phyloP scores from a whole-genome alignment of 2,329 filamentous ascomycete species.

The Trichoderma sp. region DNA sequence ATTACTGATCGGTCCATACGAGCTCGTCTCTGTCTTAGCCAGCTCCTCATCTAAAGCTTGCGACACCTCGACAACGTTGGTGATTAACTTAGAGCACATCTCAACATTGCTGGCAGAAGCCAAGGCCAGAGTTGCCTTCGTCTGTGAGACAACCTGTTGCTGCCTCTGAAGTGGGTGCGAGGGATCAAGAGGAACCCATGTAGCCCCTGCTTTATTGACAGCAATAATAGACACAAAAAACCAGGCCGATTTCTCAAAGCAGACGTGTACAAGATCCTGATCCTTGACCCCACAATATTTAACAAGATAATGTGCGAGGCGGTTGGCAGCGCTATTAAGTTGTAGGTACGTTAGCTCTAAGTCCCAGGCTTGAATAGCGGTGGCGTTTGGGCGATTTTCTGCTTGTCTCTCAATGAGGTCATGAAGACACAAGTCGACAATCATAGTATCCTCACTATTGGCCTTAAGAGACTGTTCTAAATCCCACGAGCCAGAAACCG shows the following conservation, averaged over 20 bases:
- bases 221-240: constrained; percentile 27
- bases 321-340: constrained; percentile 10
- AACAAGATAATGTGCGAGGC: constrained; percentile 18
- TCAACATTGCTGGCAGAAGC: constrained; percentile 23
- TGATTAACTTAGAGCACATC: constrained; percentile 26
- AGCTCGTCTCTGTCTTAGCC: background rate
- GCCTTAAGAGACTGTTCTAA: background rate
- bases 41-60: background rate
- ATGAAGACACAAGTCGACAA: constrained; percentile 21
- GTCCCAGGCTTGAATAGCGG: constrained; percentile 24
- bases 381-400: background rate
- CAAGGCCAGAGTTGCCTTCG: constrained; percentile 18
- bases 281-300: constrained; percentile 3
- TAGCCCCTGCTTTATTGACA: constrained; percentile 26
- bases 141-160: constrained; percentile 22
- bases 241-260: constrained; percentile 34
- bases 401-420: constrained; percentile 19
- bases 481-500: constrained; percentile 7
- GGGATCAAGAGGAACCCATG: constrained; percentile 26
- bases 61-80: constrained; percentile 20
- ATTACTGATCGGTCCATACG: background rate
- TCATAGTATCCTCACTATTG: constrained; percentile 11
- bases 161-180: constrained; percentile 23
- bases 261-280: constrained; percentile 28
- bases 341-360: constrained; percentile 15